A percentile compares a stretch with the other conserved stretches of the same genome.
phyloP scores from a whole-genome alignment of 805 yeast species.

The Scheffersomyces ergatensis region DNA sequence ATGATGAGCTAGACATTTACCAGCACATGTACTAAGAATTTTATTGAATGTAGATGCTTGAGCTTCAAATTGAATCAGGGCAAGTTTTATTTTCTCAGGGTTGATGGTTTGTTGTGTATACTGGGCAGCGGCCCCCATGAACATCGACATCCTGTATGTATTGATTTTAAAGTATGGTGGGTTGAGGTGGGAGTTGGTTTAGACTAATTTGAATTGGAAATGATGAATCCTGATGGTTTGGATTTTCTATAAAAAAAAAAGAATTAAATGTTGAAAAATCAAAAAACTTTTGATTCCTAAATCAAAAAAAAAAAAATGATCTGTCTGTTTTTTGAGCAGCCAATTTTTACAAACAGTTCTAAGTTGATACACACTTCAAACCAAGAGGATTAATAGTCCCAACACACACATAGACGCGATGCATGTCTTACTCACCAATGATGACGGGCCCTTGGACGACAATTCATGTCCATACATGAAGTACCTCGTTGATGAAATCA shows the following conservation, averaged over 20 bases:
- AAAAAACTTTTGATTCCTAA: no score
- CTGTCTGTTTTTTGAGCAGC: no score
- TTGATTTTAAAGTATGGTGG: constrained; percentile 93
- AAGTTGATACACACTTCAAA: no score
- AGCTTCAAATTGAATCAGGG: constrained; percentile 68
- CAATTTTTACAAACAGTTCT: no score
- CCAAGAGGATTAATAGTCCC: no score
- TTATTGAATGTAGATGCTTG: constrained; percentile 55
- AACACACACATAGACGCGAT: no score
- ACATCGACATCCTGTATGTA: constrained; percentile 67
- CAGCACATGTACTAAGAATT: constrained; percentile 59
- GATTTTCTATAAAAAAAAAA: no score
- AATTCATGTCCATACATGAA: constrained; percentile 81
- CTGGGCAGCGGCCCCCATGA: constrained; percentile 48
- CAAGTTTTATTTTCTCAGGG: constrained; percentile 58
- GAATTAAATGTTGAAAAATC: no score
- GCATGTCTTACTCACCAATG: constrained; percentile 74
- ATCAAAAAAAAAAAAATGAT: no score
- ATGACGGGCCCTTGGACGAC: constrained; percentile 91
- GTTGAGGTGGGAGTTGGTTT: background rate
- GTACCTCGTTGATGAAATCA: constrained; percentile 70
- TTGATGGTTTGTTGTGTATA: constrained; percentile 48
- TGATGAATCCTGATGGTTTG: no score
- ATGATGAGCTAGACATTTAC: constrained; percentile 81
- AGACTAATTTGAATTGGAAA: no score